Conservation (phyloP, 2,329 filamentous ascomycete genomes). For the Aspergillus sp. region DNA sequence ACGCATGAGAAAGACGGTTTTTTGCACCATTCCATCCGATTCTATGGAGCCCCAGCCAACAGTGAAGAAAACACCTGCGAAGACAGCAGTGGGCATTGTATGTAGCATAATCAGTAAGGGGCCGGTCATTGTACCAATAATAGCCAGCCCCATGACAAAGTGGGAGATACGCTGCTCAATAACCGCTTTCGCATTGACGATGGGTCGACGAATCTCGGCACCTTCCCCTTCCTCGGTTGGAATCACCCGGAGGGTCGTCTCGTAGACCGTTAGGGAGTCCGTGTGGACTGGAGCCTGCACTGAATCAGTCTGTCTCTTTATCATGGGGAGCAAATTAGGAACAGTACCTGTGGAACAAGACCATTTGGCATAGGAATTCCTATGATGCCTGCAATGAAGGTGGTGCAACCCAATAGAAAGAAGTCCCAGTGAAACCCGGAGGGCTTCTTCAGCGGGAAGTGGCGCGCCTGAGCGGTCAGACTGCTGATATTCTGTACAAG, state of each 20-base stretch:
- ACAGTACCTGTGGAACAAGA: constrained; percentile 72
- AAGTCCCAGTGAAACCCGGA: constrained; percentile 82
- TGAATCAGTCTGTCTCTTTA: neutral
- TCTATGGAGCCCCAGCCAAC: constrained; percentile 76
- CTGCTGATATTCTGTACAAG: constrained; percentile 64
- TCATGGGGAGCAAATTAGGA: constrained; percentile 37
- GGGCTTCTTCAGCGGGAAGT: constrained; percentile 75
- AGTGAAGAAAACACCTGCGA: constrained; percentile 77
- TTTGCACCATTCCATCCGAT: constrained; percentile 71
- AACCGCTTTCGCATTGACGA: constrained; percentile 42
- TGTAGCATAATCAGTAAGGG: constrained; percentile 71
- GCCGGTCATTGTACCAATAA: constrained; percentile 73
- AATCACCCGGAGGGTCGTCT: constrained; percentile 71
- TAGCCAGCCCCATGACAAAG: constrained; percentile 72
- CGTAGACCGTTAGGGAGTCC: constrained; percentile 67
- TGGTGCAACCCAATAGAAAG: constrained; percentile 75
- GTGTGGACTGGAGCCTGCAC: constrained; percentile 59
- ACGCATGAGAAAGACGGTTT: constrained; percentile 65
- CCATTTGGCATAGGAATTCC: constrained; percentile 78
- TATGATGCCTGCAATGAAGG: constrained; percentile 69
- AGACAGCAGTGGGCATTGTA: constrained; percentile 73
- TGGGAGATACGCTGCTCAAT: constrained; percentile 75
- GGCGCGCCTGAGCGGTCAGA: constrained; percentile 74
- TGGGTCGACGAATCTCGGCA: constrained; percentile 59
- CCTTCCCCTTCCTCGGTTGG: constrained; percentile 38